These are phyloP conservation scores for Phanerodontia chrysosporium DNA, from an alignment of 768 basidiomycete genomes.

Conservation along the genomic window DNA sequence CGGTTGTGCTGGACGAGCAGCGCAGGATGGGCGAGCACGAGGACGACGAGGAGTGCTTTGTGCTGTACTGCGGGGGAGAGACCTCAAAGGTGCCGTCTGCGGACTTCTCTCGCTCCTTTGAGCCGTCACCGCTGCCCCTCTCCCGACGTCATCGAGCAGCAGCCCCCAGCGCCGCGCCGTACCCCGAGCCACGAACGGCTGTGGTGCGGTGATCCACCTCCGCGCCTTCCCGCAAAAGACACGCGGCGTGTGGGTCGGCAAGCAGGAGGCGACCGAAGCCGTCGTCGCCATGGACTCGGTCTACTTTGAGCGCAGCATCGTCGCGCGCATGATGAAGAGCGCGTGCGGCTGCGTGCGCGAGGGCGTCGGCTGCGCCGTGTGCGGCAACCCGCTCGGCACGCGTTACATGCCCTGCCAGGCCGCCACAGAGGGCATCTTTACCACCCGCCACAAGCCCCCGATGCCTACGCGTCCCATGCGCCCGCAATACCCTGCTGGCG, in stretches of 20 bases:
- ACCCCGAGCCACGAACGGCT: conserved; percentile 48
- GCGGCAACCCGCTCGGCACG: conserved; percentile 65
- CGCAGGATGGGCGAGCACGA: conserved; percentile 17
- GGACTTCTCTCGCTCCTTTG: conserved; percentile 21
- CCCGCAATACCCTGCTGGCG: conserved; percentile 21
- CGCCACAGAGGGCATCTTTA: conserved; percentile 39
- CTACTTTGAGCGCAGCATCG: conserved; percentile 52
- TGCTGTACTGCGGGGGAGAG: conserved; percentile 38
- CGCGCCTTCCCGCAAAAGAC: conserved; percentile 49
- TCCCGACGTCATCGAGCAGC: conserved; percentile 15
- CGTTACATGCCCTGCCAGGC: conserved; percentile 58
- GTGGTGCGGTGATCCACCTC: conserved; percentile 58
- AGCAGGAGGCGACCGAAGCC: conserved; percentile 44
- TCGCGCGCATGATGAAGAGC: conserved; percentile 47
- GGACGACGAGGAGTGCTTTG: conserved; percentile 25
- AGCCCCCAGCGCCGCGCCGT: conserved; percentile 14
- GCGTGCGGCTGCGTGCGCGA: conserved; percentile 66
- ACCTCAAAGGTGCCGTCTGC: not conserved
- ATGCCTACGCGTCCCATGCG: conserved; percentile 25
- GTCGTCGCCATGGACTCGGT: conserved; percentile 53
- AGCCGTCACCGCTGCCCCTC: conserved; percentile 32
- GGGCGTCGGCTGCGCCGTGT: conserved; percentile 62
- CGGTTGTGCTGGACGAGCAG: conserved; percentile 5
- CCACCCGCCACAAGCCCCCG: conserved; percentile 36
- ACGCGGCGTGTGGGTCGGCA: conserved; percentile 56